Conservation (phyloP, 768 basidiomycete species). For the Lanmaoa pseudosensibilis region DNA sequence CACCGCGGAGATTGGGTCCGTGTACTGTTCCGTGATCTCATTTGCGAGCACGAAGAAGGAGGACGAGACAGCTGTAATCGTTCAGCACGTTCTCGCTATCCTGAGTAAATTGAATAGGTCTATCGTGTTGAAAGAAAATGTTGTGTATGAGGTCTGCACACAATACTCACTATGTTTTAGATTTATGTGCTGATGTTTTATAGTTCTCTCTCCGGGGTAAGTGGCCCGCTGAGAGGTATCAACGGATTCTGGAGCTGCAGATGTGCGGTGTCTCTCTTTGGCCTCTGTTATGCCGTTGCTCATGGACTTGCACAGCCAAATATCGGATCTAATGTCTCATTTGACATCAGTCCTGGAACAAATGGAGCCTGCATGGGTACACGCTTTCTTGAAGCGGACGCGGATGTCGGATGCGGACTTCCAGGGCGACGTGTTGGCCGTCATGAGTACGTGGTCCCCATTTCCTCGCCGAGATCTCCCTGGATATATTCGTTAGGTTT, state of each 20-base stretch:
- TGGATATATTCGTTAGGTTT: slow-evolving; percentile 46
- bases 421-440: slow-evolving; percentile 81
- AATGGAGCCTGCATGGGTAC: slow-evolving; percentile 75
- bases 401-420: slow-evolving; percentile 77
- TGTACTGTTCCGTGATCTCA: slow-evolving; percentile 77
- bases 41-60: slow-evolving; percentile 59
- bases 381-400: slow-evolving; percentile 72
- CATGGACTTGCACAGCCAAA: slow-evolving; percentile 47
- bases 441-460: slow-evolving; percentile 55
- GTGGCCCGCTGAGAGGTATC: slow-evolving; percentile 82
- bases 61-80: slow-evolving; percentile 52
- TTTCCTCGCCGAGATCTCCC: not conserved
- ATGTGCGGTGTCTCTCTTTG: slow-evolving; percentile 42
- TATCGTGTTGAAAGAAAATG: slow-evolving; percentile 53
- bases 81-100: slow-evolving; percentile 70
- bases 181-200: not conserved
- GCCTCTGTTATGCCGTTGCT: not conserved
- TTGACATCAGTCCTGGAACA: slow-evolving; percentile 70
- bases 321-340: slow-evolving; percentile 68
- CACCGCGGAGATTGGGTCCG: slow-evolving; percentile 60
- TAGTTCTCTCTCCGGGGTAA: slow-evolving; percentile 74
- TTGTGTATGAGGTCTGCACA: slow-evolving; percentile 59
- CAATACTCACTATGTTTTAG: not conserved
- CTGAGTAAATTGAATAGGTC: slow-evolving; percentile 71
- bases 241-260: slow-evolving; percentile 65